Conservation (phyloP, 768 basidiomycete species). For the Termitomyces sp. region DNA sequence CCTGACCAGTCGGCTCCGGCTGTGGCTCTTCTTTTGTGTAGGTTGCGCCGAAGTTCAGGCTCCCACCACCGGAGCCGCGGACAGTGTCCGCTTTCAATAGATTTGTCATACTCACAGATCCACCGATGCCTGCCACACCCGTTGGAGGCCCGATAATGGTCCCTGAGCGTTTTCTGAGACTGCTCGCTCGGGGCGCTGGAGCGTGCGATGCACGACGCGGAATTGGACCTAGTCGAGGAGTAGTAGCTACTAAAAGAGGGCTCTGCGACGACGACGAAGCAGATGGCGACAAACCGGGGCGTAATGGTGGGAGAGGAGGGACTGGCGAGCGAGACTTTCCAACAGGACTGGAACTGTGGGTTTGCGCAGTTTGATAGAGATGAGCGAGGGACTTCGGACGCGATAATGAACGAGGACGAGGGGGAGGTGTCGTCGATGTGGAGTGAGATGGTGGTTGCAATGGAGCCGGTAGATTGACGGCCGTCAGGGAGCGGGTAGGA, state of each 20-base stretch:
- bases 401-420: conserved; percentile 3
- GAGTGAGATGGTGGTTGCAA: neutral
- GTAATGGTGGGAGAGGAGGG: conserved; percentile 4
- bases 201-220: conserved; percentile 21
- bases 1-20: conserved; percentile 9
- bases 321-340: conserved; percentile 6
- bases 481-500: conserved; percentile 5
- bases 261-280: neutral
- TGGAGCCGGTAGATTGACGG: conserved; percentile 6
- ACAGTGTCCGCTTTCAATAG: conserved; percentile 9
- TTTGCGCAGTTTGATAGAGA: conserved; percentile 11
- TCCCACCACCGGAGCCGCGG: conserved; percentile 16
- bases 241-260: neutral
- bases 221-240: conserved; percentile 13
- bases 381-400: conserved; percentile 12
- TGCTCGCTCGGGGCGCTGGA: conserved; percentile 18
- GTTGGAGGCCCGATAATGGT: conserved; percentile 21
- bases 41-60: conserved; percentile 17
- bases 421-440: neutral
- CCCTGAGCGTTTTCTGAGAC: conserved; percentile 25
- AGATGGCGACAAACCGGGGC: conserved; percentile 1
- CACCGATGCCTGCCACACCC: conserved; percentile 15
- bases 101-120: conserved; percentile 15
- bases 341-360: conserved; percentile 15
- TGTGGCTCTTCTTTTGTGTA: conserved; percentile 2